Conservation (phyloP, 2,329 filamentous ascomycete species). For the Lasiodiplodia sp. region DNA sequence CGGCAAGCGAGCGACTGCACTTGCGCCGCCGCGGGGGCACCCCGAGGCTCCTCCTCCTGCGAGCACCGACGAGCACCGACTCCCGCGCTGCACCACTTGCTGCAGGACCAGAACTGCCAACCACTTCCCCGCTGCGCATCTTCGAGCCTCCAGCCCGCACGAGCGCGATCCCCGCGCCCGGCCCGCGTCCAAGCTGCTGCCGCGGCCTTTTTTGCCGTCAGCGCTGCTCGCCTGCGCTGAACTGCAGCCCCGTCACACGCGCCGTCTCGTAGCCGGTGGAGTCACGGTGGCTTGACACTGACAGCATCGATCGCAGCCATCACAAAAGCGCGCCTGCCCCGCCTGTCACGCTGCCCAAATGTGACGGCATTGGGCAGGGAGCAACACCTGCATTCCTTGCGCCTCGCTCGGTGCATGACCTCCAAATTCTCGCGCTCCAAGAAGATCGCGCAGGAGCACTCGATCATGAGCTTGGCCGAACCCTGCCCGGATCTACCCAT, state of each 20-base stretch:
- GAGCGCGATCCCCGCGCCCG: constrained; percentile 1
- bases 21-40: constrained; percentile 5
- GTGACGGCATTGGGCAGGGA: constrained; percentile 2
- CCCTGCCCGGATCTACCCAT: constrained; percentile 25
- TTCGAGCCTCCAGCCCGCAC: constrained; percentile 5
- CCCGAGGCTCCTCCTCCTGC: background rate
- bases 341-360: constrained; percentile 5
- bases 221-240: constrained; percentile 12
- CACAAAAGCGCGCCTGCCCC: background rate
- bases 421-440: background rate
- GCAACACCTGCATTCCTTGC: constrained; percentile 1
- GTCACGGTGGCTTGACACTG: constrained; percentile 25
- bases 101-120: constrained; percentile 13
- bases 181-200: background rate
- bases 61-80: constrained; percentile 11
- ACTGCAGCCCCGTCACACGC: constrained; percentile 19
- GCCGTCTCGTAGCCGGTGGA: constrained; percentile 5
- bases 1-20: constrained; percentile 24
- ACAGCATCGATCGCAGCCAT: constrained; percentile 25
- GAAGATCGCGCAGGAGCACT: constrained; percentile 15
- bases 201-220: constrained; percentile 18
- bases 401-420: constrained; percentile 19
- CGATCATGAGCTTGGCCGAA: constrained; percentile 21
- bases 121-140: constrained; percentile 5
- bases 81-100: constrained; percentile 15